phyloP scores from a whole-genome alignment of 306 rosid species.

The cucumber (Cucumis sativus) region DNA sequence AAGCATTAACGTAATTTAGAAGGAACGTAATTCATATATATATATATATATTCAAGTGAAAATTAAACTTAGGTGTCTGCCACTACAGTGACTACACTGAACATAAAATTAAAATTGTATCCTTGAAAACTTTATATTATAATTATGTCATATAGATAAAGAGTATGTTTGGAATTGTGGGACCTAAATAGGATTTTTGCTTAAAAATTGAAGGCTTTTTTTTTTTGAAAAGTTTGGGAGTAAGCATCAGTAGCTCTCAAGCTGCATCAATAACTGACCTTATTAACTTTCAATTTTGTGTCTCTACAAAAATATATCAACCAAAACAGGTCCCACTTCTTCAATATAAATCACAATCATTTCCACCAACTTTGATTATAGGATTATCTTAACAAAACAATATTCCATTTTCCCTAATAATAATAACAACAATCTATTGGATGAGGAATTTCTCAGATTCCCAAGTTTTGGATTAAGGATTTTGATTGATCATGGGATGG shows the following conservation, averaged over 20 bases:
- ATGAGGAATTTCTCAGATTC: background rate
- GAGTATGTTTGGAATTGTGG: background rate
- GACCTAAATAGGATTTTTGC: background rate
- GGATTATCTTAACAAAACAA: background rate
- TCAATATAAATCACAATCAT: background rate
- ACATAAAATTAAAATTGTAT: too few species aligned
- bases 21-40: too few species aligned
- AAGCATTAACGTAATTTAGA: too few species aligned
- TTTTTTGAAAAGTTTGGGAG: constrained; percentile 1
- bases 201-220: background rate
- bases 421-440: background rate
- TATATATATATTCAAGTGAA: too few species aligned
- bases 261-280: background rate
- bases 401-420: background rate
- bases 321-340: background rate
- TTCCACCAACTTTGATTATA: background rate
- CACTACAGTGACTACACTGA: background rate
- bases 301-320: background rate
- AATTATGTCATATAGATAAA: background rate
- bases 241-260: constrained; percentile 2
- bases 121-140: too few species aligned
- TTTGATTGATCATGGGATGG: background rate
- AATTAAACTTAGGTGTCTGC: background rate
- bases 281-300: background rate
- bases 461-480: background rate